Evolutionary conservation across 2,329 filamentous ascomycete species (phyloP), one percentile per base, ranked within the genome.

Genomic region (Daldinia eschscholtzii): DNA sequence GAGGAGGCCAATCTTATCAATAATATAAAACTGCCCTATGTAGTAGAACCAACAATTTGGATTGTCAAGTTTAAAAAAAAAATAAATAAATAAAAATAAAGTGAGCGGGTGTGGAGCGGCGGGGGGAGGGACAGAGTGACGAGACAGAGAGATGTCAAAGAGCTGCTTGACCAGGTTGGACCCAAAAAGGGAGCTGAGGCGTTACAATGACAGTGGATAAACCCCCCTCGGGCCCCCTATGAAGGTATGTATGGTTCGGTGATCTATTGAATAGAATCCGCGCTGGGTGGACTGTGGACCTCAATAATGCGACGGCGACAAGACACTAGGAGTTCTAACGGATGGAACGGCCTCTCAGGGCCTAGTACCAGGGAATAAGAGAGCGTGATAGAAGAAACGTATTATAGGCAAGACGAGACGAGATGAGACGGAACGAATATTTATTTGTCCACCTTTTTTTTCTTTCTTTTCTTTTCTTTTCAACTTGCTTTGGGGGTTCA

Each of bases 121-220:
- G 58, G 57, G 37, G 33, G 33, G 50, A 30, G 55, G 23, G 60
- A 57, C 35, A 28, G n/a, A 55, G 15, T 18, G 39, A 42, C 15
- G 15, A 46, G 42, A 7, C 9, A 39, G 46, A 52, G 46, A 70
- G 58, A 50, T 57, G 64, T 70, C 67, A 70, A 70, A 72, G 64
- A 72, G 67, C 64, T 65, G 70, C 67, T 67, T 41, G 52, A 65
- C 57, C 15, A 23, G 23, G 46, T 7, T 35, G 33, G 33, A 35
- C 33, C 33, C 26, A n/a, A 57, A 61, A 57, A 44, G 28, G 30
- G 58, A 41, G 52, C 26, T 46, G 37, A 59, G 61, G 62, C 61
- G 70, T 72, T 72, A 42, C 70, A 72, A 62, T 39, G 57, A 18
- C 70, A 57, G 70, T 72, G 70, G 70, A 68, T 72, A 67, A 70